Base-by-base conservation (phyloP, 371 early-diverging fungal species). In the Mucor racemosus region DNA sequence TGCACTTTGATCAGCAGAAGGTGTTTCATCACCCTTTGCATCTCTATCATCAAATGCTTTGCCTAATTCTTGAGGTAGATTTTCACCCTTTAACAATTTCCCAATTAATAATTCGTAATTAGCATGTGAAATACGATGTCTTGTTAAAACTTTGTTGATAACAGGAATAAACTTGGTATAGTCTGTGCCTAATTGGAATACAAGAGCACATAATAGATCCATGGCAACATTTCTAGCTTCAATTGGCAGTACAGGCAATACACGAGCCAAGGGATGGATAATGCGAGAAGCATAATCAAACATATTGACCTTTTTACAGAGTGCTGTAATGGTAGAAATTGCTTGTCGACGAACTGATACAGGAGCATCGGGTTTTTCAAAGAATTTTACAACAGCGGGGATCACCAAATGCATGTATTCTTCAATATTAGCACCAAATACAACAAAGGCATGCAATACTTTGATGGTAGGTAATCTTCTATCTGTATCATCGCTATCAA, bases 321-420 rank as follows among this genome's bases (percentile, higher is more conserved):
- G 76, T 8, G 90, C 86, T 0, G 90, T 93, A 36, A 95, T 88
- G n/a, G 95, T 90, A 34, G 81, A 73, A 19, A 97, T 89, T 1
- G 97, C 92, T 26, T 86, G 77, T 44, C 85, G 88, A 41, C 94
- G 88, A n/a, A 97, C 77, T 17, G 66, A 65, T 4, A 82, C 64
- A 0, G 92, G 90, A 0, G 85, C 83, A 55, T 92, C 93, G 0
- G 87, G 78, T 35, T 86, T 84, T 69, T 96, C 96, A 69, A 97
- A 90, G 48, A 95, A 84, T 48, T 84, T 77, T 56, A 97, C 91
- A 13, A 99, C 85, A 7, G 90, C 91, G 6, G 97, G 98, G 55
- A 97, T 88, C 9, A 97, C 92, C 26, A 99, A 80, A 69, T 95
- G 95, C 84, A 97, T 86, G 68, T 96, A 95, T 61, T 97, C 96